Percentiles rank a stretch among this genome's conserved stretches.
Conservation (phyloP, 768 basidiomycete species). For the Leccinellum luteum region DNA sequence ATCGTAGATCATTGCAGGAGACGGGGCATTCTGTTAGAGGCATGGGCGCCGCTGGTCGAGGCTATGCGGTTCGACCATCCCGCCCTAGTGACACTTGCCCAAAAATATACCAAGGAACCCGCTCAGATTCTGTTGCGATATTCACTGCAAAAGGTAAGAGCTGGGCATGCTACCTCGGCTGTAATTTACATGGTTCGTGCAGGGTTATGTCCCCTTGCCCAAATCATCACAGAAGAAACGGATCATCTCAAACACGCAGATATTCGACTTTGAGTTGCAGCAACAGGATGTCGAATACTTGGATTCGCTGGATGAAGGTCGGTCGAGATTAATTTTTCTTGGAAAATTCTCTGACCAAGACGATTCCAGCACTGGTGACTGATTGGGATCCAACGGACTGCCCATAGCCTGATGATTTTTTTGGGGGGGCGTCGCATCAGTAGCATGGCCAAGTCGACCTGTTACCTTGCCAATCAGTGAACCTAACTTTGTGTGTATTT, state of each 20-base stretch:
- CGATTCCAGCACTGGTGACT: not conserved
- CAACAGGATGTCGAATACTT: slow-evolving; percentile 48
- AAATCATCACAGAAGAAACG: slow-evolving; percentile 55
- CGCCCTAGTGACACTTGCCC: slow-evolving; percentile 42
- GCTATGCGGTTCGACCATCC: slow-evolving; percentile 64
- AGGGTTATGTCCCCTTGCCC: slow-evolving; percentile 55
- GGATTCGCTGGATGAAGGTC: slow-evolving; percentile 49
- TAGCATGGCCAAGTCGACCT: not conserved
- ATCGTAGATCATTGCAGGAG: slow-evolving; percentile 56
- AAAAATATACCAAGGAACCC: slow-evolving; percentile 55
- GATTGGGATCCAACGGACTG: slow-evolving; percentile 8
- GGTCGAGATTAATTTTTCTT: slow-evolving; percentile 9
- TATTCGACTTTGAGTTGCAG: slow-evolving; percentile 62
- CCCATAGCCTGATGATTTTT: slow-evolving; percentile 12
- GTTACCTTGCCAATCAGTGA: slow-evolving; percentile 7
- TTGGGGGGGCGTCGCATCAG: not conserved
- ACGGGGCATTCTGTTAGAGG: slow-evolving; percentile 61
- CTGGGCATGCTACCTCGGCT: not conserved
- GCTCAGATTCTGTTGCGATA: slow-evolving; percentile 54
- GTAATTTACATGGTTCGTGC: not conserved
- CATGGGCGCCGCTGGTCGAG: slow-evolving; percentile 32
- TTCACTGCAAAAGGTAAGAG: slow-evolving; percentile 66
- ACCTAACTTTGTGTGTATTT: slow-evolving; percentile 20
- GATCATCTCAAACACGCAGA: slow-evolving; percentile 55
- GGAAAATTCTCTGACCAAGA: slow-evolving; percentile 2